A percentile compares a stretch with the other conserved stretches of the same genome.
Evolutionary conservation across 495 filamentous ascomycete genomes (phyloP).

Genomic region (Aspergillus homomorphus): DNA sequence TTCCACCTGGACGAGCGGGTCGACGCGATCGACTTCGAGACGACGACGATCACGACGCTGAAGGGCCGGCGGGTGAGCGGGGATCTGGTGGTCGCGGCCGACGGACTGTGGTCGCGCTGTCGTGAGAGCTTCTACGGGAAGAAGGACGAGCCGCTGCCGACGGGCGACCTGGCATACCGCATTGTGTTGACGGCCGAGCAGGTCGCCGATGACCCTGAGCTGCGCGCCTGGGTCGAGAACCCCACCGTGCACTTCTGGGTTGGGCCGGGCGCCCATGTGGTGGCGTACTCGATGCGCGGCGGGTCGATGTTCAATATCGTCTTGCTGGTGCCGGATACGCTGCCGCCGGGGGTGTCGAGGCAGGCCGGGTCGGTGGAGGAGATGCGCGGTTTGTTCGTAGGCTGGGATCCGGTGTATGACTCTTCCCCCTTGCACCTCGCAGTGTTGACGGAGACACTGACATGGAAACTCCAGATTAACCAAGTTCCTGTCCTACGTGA

Average conservation of each 20-base stretch:
- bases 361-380: slow-evolving; percentile 58
- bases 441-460: not conserved
- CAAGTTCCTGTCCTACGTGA: slow-evolving; percentile 34
- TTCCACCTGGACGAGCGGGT: slow-evolving; percentile 47
- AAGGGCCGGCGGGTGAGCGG: slow-evolving; percentile 33
- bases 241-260: slow-evolving; percentile 69
- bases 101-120: slow-evolving; percentile 53
- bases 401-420: slow-evolving; percentile 53
- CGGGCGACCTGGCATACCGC: slow-evolving; percentile 70
- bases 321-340: slow-evolving; percentile 64
- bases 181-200: slow-evolving; percentile 53
- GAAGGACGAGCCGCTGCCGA: slow-evolving; percentile 48
- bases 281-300: slow-evolving; percentile 61
- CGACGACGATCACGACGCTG: slow-evolving; percentile 24
- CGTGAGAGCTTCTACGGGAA: slow-evolving; percentile 48
- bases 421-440: not conserved
- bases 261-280: slow-evolving; percentile 61
- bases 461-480: slow-evolving; percentile 24
- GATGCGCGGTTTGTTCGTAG: slow-evolving; percentile 59
- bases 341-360: slow-evolving; percentile 55
- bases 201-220: slow-evolving; percentile 41
- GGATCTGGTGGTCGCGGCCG: slow-evolving; percentile 57
- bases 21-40: slow-evolving; percentile 36
- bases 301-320: slow-evolving; percentile 68
- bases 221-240: slow-evolving; percentile 47